A percentile compares a stretch with the other conserved stretches of the same genome.
Conservation (phyloP, 345 rosid species). For the Eutrema japonicum region DNA sequence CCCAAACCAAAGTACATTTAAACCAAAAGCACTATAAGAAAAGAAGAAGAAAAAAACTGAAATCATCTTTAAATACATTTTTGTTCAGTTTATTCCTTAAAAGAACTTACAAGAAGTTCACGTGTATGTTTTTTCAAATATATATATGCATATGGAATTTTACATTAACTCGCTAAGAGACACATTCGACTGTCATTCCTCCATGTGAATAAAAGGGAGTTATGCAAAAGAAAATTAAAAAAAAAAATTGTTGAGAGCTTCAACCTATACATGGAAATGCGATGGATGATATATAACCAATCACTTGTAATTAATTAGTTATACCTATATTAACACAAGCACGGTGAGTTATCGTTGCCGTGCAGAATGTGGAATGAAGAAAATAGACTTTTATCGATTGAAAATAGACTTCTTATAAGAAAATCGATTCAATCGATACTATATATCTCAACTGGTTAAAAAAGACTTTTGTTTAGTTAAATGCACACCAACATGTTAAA, state of each 20-base stretch:
- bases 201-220: slow-evolving; percentile 59
- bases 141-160: slow-evolving; percentile 34
- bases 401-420: background rate
- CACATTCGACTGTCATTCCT: slow-evolving; percentile 48
- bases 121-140: slow-evolving; percentile 52
- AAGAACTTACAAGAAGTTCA: slow-evolving; percentile 68
- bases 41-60: background rate
- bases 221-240: slow-evolving; percentile 2
- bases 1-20: slow-evolving; percentile 32
- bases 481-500: background rate
- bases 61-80: slow-evolving; percentile 7
- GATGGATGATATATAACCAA: slow-evolving; percentile 35
- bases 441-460: background rate
- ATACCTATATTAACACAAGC: slow-evolving; percentile 5
- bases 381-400: background rate
- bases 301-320: slow-evolving; percentile 16
- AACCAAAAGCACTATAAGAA: slow-evolving; percentile 40
- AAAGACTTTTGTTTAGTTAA: background rate
- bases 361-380: slow-evolving; percentile 4
- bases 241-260: background rate
- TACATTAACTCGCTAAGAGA: slow-evolving; percentile 51
- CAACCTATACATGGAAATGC: slow-evolving; percentile 30
- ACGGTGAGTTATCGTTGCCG: slow-evolving; percentile 2
- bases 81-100: slow-evolving; percentile 36
- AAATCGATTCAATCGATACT: slow-evolving; percentile 6